Percentiles rank a stretch among this genome's conserved stretches.
Conservation (phyloP, 768 basidiomycete genomes). For the Cyclocybe aegerita region DNA sequence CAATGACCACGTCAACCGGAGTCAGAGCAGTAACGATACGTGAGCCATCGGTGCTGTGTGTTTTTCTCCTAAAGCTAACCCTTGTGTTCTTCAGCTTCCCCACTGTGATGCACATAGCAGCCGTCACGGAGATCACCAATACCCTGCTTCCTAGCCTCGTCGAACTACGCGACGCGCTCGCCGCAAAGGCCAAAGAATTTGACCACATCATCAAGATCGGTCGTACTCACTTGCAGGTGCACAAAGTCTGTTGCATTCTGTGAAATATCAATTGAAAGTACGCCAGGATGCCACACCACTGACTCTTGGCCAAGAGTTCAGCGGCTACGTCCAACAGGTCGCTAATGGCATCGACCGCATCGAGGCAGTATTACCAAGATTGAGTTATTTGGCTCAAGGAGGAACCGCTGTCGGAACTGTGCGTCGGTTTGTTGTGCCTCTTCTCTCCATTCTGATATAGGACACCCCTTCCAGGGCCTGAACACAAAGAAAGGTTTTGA, state of each 20-base stretch:
- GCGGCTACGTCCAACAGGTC: conserved; percentile 95
- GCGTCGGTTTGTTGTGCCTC: conserved; percentile 26
- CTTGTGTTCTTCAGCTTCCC: conserved; percentile 68
- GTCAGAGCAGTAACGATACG: conserved; percentile 99
- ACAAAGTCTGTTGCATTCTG: neutral
- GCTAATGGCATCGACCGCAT: conserved; percentile 87
- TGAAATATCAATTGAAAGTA: conserved; percentile 3
- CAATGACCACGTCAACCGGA: conserved; percentile 99
- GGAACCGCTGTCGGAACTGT: conserved; percentile 99
- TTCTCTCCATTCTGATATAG: conserved; percentile 7
- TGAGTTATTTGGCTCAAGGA: conserved; percentile 92
- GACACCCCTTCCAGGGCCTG: conserved; percentile 60
- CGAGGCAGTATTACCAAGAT: conserved; percentile 76
- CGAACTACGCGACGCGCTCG: conserved; percentile 81
- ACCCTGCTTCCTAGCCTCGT: conserved; percentile 83
- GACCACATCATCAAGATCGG: conserved; percentile 97
- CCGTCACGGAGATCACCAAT: conserved; percentile 82
- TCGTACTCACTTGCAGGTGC: conserved; percentile 88
- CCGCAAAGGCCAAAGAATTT: conserved; percentile 80
- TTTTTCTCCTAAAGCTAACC: neutral
- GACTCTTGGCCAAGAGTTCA: conserved; percentile 98
- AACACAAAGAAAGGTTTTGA: conserved; percentile 98
- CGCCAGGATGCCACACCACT: conserved; percentile 92
- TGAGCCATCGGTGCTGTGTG: conserved; percentile 35
- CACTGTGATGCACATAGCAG: conserved; percentile 98